Conservation (phyloP, 164 flowering plant species). For the Sedum album region DNA sequence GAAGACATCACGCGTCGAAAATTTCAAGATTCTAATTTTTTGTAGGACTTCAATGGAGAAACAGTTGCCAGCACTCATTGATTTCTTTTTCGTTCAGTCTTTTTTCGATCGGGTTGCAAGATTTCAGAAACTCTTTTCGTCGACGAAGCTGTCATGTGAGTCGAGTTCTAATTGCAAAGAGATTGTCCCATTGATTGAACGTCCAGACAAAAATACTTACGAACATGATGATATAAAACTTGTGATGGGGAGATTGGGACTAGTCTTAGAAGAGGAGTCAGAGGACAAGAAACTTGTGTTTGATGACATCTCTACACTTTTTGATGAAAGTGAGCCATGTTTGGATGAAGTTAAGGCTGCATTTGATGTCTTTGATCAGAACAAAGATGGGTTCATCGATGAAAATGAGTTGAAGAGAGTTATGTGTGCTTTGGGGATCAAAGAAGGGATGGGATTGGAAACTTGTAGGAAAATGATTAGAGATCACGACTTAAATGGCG, state of each 20-base stretch:
- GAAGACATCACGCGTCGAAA: neutral
- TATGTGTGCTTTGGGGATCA: conserved; percentile 22
- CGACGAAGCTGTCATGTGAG: conserved; percentile 8
- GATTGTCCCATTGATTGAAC: neutral
- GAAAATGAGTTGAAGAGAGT: conserved; percentile 36
- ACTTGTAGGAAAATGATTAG: conserved; percentile 31
- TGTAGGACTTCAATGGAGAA: neutral
- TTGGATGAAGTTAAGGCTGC: conserved; percentile 33
- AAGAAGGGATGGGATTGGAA: conserved; percentile 17
- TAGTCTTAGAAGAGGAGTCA: conserved; percentile 18
- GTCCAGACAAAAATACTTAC: neutral
- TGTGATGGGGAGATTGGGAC: conserved; percentile 29
- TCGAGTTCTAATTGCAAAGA: conserved; percentile 9
- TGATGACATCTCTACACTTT: conserved; percentile 25
- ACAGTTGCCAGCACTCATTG: conserved; percentile 2
- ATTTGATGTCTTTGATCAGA: conserved; percentile 35
- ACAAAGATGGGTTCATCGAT: conserved; percentile 39
- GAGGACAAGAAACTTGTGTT: conserved; percentile 16
- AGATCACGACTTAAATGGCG: conserved; percentile 22
- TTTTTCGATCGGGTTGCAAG: conserved; percentile 8
- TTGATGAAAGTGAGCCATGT: conserved; percentile 35
- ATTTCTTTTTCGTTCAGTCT: neutral
- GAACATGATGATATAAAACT: conserved; percentile 14
- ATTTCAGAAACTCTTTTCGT: conserved; percentile 9
- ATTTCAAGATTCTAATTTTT: neutral